Evolutionary conservation across 306 rosid species (phyloP), one percentile per base, ranked within the genome.

Genomic region (Spatholobus suberectus): DNA sequence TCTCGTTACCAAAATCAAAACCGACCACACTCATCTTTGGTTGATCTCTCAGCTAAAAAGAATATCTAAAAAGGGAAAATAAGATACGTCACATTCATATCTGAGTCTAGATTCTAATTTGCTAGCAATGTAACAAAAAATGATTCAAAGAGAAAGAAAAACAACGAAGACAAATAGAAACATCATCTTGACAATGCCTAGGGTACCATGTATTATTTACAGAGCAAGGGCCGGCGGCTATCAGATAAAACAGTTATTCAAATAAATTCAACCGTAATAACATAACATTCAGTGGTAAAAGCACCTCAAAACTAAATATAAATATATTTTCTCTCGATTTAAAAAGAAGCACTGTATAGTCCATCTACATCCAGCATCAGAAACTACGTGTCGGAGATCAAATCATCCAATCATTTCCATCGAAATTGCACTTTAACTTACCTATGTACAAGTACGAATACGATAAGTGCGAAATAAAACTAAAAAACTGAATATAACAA

Each of bases 1-100:
- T 96, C 89, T 96, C 99, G 7, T 94, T 96, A 54, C 99, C 99
- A 8, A 96, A 86, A 87, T 96, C 99, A 87, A 96, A 96, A 44
- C 99, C 99, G 2, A 96, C 99, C 70, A 96, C 97, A 26, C 99
- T 96, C 99, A 96, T 96, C 70, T 88, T 91, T 43, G 81, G 15
- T 49, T n/a, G 65, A 70, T 86, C 84, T 52, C 32, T 59, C 58
- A 41, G 40, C 29, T 51, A 43, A 71, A 54, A 37, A 3, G 5
- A 52, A 63, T 21, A 85, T 26, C 83, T 52, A 51, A 0, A 52
- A 15, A 54, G 21, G 0, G 1, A 24, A 62, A 38, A 8, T 0
- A 26, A 20, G n/a, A 2, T 3, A 1, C 3, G 41, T 18, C 80
- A 71, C 3, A 13, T 40, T 13, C 0, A 61, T 14, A 12, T 17